phyloP scores from a whole-genome alignment of 768 basidiomycete species.

The Amylocystis lapponica region DNA sequence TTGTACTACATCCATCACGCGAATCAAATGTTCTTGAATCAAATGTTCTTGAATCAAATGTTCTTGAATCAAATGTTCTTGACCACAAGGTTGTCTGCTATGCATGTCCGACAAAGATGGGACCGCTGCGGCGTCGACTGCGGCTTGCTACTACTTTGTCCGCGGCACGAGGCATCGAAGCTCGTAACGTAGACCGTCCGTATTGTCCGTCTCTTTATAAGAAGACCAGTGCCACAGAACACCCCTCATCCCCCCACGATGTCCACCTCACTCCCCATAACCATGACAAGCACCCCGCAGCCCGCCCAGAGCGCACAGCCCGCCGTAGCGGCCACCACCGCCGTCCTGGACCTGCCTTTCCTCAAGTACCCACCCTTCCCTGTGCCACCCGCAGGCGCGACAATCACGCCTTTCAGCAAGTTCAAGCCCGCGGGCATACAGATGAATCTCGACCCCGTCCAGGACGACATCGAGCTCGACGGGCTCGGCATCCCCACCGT shows the following conservation, averaged over 20 bases:
- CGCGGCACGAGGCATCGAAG: no score
- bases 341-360: slow-evolving; percentile 8
- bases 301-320: neutral
- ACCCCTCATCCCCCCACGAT: neutral
- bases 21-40: no score
- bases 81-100: no score
- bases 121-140: no score
- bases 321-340: neutral
- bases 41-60: no score
- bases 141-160: no score
- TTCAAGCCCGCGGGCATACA: slow-evolving; percentile 57
- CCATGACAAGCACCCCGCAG: slow-evolving; percentile 5
- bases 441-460: slow-evolving; percentile 35
- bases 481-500: slow-evolving; percentile 64
- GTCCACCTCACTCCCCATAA: slow-evolving; percentile 1
- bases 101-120: no score
- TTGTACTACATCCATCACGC: no score
- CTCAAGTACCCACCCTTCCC: slow-evolving; percentile 45
- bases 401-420: slow-evolving; percentile 48
- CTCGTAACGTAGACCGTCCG: no score
- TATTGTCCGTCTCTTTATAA: no score
- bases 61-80: no score
- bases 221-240: no score
- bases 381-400: slow-evolving; percentile 35
- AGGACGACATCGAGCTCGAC: slow-evolving; percentile 54